Conservation (phyloP, 768 basidiomycete species). For the Artomyces pyxidatus region DNA sequence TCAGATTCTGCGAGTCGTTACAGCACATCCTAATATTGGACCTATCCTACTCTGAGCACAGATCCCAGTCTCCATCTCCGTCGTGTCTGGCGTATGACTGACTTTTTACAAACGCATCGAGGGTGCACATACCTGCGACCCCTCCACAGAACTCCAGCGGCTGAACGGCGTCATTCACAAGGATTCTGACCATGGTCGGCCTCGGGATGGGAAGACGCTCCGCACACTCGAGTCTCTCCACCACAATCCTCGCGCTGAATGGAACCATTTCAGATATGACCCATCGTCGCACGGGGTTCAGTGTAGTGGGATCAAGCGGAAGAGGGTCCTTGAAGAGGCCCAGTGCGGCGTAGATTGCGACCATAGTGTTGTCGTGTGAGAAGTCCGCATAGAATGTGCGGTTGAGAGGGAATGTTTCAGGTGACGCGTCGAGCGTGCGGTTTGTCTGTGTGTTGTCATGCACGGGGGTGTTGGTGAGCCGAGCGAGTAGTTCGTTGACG, state of each 20-base stretch:
- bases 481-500: slow-evolving; percentile 80
- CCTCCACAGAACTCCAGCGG: slow-evolving; percentile 54
- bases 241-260: slow-evolving; percentile 67
- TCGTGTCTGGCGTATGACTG: slow-evolving; percentile 60
- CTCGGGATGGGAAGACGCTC: slow-evolving; percentile 3
- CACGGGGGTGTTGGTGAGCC: slow-evolving; percentile 58
- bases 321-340: slow-evolving; percentile 29
- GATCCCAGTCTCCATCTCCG: slow-evolving; percentile 67
- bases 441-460: slow-evolving; percentile 71
- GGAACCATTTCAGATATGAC: slow-evolving; percentile 54
- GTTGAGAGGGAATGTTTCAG: slow-evolving; percentile 63
- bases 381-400: slow-evolving; percentile 70
- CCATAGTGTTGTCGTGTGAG: slow-evolving; percentile 81
- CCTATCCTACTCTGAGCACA: slow-evolving; percentile 35
- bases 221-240: slow-evolving; percentile 56
- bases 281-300: slow-evolving; percentile 34
- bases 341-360: slow-evolving; percentile 61
- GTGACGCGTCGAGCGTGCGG: slow-evolving; percentile 53
- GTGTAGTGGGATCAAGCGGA: slow-evolving; percentile 18
- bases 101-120: slow-evolving; percentile 61
- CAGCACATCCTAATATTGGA: too few species aligned
- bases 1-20: too few species aligned
- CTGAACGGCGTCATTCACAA: slow-evolving; percentile 71
- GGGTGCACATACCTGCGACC: slow-evolving; percentile 49
- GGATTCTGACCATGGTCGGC: slow-evolving; percentile 42